These are phyloP conservation scores for Sporothrix protearum DNA, from an alignment of 2,329 filamentous ascomycete species.

Conservation along the genomic window DNA sequence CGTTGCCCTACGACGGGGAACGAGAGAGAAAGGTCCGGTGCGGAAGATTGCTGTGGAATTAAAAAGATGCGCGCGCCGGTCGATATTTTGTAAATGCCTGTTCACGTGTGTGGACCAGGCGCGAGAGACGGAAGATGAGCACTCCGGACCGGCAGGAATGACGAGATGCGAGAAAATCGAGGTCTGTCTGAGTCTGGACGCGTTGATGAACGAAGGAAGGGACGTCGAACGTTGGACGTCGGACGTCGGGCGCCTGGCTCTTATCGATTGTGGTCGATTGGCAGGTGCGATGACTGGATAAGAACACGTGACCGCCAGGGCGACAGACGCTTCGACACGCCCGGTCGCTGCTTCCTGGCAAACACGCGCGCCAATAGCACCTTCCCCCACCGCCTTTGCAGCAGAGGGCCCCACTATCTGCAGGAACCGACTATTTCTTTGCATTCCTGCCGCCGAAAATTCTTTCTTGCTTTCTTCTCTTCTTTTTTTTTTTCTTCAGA, in stretches of 20 bases:
- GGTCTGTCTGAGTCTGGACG: neutral
- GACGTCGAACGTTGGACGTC: neutral
- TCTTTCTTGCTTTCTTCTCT: constrained; percentile 31
- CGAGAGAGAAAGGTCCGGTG: neutral
- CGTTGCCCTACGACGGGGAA: neutral
- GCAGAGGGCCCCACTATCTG: neutral
- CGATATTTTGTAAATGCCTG: neutral
- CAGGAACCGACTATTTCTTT: constrained; percentile 11
- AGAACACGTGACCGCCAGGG: neutral
- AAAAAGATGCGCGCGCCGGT: neutral
- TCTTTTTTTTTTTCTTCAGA: constrained; percentile 49
- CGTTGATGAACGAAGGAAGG: neutral
- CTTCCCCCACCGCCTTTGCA: constrained; percentile 12
- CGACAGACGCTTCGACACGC: too few relatives aligned
- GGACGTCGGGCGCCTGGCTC: neutral
- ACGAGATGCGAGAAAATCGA: neutral
- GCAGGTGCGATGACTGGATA: neutral
- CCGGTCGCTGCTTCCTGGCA: neutral
- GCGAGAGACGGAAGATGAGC: constrained; percentile 2
- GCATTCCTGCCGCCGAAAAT: constrained; percentile 21
- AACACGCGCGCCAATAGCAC: neutral
- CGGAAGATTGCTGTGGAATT: neutral
- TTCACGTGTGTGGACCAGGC: neutral
- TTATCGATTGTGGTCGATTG: neutral
- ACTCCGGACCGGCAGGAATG: neutral